phyloP scores from a whole-genome alignment of 108 stramenopile species.

The Phaeodactylum tricornutum region DNA sequence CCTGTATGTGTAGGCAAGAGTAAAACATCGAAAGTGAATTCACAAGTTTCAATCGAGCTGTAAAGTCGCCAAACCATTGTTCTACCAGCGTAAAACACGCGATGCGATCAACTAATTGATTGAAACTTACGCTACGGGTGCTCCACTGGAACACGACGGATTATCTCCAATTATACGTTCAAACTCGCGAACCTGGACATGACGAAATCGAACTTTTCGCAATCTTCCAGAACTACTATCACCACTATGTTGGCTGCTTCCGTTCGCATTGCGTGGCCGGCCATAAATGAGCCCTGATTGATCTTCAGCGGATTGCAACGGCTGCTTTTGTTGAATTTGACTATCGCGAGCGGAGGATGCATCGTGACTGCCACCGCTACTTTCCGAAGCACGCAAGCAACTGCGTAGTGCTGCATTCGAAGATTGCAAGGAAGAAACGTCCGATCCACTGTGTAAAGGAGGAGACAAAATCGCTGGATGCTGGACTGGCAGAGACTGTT shows the following conservation, averaged over 20 bases:
- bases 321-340: neutral
- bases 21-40: too few species aligned
- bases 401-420: too few species aligned
- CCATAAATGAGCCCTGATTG: too few species aligned
- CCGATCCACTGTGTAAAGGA: neutral
- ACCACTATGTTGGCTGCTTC: too few species aligned
- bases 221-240: too few species aligned
- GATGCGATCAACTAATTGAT: too few species aligned
- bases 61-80: too few species aligned
- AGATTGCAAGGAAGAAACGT: too few species aligned
- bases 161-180: slow-evolving; percentile 72
- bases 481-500: neutral
- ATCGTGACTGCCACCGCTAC: slow-evolving; percentile 1
- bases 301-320: too few species aligned
- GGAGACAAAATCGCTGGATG: neutral
- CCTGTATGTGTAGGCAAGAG: slow-evolving; percentile 8
- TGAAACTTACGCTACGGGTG: slow-evolving; percentile 32
- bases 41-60: too few species aligned
- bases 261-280: too few species aligned
- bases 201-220: slow-evolving; percentile 33
- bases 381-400: neutral
- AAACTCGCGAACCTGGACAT: slow-evolving; percentile 61
- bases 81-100: too few species aligned
- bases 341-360: neutral
- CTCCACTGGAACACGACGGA: slow-evolving; percentile 52